Evolutionary conservation across 495 filamentous ascomycete genomes (phyloP).

Genomic region (Penicillium silybi): DNA sequence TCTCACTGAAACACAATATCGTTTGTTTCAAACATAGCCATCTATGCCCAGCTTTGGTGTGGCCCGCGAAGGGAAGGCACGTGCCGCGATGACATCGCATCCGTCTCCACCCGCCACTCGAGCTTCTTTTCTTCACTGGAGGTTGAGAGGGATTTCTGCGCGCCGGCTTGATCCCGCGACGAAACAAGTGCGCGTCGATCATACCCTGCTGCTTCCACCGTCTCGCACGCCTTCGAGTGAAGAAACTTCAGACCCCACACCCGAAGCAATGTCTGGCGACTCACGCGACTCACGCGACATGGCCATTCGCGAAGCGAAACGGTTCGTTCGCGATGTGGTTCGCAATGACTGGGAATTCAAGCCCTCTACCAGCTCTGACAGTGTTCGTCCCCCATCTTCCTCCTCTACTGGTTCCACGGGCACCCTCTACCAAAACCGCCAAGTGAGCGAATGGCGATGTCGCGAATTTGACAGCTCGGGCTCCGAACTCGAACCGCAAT

Average conservation of each 20-base stretch:
- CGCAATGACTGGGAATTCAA: conserved; percentile 45
- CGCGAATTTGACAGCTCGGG: conserved; percentile 42
- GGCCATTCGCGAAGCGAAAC: conserved; percentile 41
- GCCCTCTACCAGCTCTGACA: conserved; percentile 24
- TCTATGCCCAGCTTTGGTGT: background rate
- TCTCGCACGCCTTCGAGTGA: background rate
- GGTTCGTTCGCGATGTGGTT: conserved; percentile 38
- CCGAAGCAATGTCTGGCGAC: conserved; percentile 23
- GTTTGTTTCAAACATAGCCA: background rate
- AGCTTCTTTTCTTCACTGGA: conserved; percentile 3
- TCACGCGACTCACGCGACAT: conserved; percentile 38
- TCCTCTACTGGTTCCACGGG: conserved; percentile 15
- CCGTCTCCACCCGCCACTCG: conserved; percentile 7
- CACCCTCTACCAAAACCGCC: conserved; percentile 23
- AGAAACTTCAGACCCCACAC: conserved; percentile 3
- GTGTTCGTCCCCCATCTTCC: conserved; percentile 16
- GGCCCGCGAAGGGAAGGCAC: conserved; percentile 3
- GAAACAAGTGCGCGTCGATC: background rate
- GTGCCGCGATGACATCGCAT: conserved; percentile 11
- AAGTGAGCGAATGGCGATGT: conserved; percentile 39
- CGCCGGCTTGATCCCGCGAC: background rate
- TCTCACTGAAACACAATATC: background rate
- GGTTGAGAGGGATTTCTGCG: background rate
- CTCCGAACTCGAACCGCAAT: conserved; percentile 40
- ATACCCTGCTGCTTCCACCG: background rate